Conservation (phyloP, 1,139 yeast species). For the Suhomyces coccinellae region DNA sequence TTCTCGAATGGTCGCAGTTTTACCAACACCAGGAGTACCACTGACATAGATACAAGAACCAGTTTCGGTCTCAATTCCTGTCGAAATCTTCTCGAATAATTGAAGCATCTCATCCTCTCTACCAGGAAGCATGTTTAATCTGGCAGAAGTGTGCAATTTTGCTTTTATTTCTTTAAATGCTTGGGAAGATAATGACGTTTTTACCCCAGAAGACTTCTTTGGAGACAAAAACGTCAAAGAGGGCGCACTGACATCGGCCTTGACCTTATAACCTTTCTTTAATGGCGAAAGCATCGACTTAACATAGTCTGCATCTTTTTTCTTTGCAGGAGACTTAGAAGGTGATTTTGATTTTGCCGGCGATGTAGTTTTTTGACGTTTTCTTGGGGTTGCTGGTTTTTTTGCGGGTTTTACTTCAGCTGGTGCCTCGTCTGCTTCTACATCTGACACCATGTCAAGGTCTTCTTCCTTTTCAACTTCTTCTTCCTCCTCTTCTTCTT, state of each 20-base stretch:
- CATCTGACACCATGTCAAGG: slow-evolving; percentile 8
- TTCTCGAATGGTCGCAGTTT: slow-evolving; percentile 89
- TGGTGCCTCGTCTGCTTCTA: slow-evolving; percentile 13
- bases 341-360: slow-evolving; percentile 8
- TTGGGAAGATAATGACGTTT: slow-evolving; percentile 25
- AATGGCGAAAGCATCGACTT: slow-evolving; percentile 31
- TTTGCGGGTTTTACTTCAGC: slow-evolving; percentile 13
- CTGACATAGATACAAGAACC: slow-evolving; percentile 90
- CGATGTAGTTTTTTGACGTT: slow-evolving; percentile 4
- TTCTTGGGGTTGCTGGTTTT: slow-evolving; percentile 11
- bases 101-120: slow-evolving; percentile 85
- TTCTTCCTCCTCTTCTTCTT: slow-evolving; percentile 12
- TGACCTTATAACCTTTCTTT: slow-evolving; percentile 30
- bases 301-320: slow-evolving; percentile 18
- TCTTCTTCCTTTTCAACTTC: slow-evolving; percentile 10
- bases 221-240: slow-evolving; percentile 29
- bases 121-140: slow-evolving; percentile 62
- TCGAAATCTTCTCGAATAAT: slow-evolving; percentile 68
- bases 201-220: slow-evolving; percentile 12
- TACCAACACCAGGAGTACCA: slow-evolving; percentile 98
- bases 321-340: slow-evolving; percentile 10
- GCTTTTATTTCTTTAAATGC: slow-evolving; percentile 58
- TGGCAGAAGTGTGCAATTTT: slow-evolving; percentile 57
- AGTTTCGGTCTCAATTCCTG: slow-evolving; percentile 67
- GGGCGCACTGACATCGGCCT: slow-evolving; percentile 27